Evolutionary conservation across 2,329 filamentous ascomycete species (phyloP).

Genomic region (Clarireedia homoeocarpa): DNA sequence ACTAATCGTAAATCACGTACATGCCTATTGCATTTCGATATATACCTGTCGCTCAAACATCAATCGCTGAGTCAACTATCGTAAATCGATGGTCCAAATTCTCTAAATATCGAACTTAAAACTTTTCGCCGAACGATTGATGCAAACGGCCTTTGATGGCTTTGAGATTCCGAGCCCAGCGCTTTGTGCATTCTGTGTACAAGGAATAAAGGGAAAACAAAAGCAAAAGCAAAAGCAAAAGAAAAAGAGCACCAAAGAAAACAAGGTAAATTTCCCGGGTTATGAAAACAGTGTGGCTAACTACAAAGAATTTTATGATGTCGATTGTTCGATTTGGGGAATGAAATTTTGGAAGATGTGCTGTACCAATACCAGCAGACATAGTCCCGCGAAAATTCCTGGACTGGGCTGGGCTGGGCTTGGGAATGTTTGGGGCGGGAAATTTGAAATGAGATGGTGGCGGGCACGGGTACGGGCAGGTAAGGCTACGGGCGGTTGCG

Average conservation of each 20-base stretch:
- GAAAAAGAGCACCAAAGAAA: neutral
- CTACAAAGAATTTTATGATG: neutral
- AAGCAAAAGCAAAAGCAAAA: neutral
- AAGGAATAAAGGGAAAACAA: neutral
- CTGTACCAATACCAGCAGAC: too few species aligned
- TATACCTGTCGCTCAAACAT: neutral
- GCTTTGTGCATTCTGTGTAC: too few species aligned
- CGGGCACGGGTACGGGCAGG: too few species aligned
- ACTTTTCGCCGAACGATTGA: neutral
- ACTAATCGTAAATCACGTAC: slow-evolving; percentile 12
- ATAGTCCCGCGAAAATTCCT: too few species aligned
- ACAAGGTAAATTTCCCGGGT: neutral
- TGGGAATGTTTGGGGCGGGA: too few species aligned
- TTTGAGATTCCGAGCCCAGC: too few species aligned
- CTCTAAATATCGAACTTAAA: too few species aligned
- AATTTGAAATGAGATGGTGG: too few species aligned
- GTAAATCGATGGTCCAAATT: too few species aligned
- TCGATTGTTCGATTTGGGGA: neutral
- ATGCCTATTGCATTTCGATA: slow-evolving; percentile 6
- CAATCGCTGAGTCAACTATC: neutral
- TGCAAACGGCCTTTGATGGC: slow-evolving; percentile 2
- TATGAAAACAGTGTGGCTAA: neutral
- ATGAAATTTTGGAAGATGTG: too few species aligned
- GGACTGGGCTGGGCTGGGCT: too few species aligned
- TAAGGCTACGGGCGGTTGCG: too few species aligned